Percentiles rank a stretch among this genome's conserved stretches.
phyloP scores from a whole-genome alignment of 2,329 filamentous ascomycete species.

The Pseudogymnoascus sp. region DNA sequence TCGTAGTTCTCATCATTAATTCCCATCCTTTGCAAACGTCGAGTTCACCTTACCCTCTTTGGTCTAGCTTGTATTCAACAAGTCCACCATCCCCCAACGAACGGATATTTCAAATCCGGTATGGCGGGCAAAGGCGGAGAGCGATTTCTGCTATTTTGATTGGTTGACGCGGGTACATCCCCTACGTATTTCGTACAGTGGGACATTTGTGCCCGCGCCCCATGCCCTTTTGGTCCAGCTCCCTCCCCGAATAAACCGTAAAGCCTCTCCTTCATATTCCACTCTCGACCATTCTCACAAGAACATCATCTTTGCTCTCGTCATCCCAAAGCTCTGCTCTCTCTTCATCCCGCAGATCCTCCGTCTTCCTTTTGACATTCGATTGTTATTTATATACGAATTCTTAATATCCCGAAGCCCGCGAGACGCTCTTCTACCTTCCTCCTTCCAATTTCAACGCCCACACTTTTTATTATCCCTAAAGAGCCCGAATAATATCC shows the following conservation, averaged over 20 bases:
- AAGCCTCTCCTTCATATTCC: neutral
- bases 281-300: neutral
- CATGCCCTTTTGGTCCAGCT: slow-evolving; percentile 4
- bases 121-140: slow-evolving; percentile 6
- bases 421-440: neutral
- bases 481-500: neutral
- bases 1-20: slow-evolving; percentile 1
- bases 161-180: neutral
- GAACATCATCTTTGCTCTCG: neutral
- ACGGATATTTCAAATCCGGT: slow-evolving; percentile 2
- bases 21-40: neutral
- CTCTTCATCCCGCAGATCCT: neutral
- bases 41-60: neutral
- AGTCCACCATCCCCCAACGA: slow-evolving; percentile 7
- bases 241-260: neutral
- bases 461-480: neutral
- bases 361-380: neutral
- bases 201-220: slow-evolving; percentile 1
- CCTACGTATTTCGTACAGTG: neutral
- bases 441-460: neutral
- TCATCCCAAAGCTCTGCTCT: slow-evolving; percentile 3
- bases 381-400: slow-evolving; percentile 8
- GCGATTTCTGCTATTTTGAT: neutral
- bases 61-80: slow-evolving; percentile 1
- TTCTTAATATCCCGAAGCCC: slow-evolving; percentile 4